Percentiles rank a stretch among this genome's conserved stretches.
These are phyloP conservation scores for Pinus taeda DNA, from an alignment of 75 land plant genomes.

Conservation along the genomic window DNA sequence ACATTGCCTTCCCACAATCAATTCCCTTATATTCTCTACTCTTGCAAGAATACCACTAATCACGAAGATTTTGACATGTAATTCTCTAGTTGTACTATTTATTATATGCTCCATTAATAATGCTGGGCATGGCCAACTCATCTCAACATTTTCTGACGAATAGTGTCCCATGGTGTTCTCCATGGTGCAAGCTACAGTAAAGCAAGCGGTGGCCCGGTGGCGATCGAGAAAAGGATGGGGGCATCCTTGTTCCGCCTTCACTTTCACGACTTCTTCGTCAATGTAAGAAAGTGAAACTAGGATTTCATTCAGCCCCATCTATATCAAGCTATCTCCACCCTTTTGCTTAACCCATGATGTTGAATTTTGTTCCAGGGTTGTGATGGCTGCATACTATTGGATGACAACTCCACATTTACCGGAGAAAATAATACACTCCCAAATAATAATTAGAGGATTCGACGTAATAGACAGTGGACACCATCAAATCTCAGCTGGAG, in stretches of 20 bases:
- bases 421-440: conserved; percentile 22
- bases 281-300: conserved; percentile 3
- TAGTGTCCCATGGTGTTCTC: conserved; percentile 16
- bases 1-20: too few species aligned
- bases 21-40: too few species aligned
- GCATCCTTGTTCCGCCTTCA: conserved; percentile 29
- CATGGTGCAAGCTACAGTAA: conserved; percentile 22
- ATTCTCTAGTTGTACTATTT: background rate
- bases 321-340: too few species aligned
- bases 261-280: conserved; percentile 38
- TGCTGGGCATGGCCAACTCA: conserved; percentile 13
- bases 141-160: conserved; percentile 12
- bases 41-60: too few species aligned
- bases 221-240: conserved; percentile 37
- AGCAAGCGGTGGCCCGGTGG: conserved; percentile 10
- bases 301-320: too few species aligned
- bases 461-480: conserved; percentile 16
- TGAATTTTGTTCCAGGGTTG: conserved; percentile 21
- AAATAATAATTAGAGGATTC: conserved; percentile 21
- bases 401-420: conserved; percentile 7
- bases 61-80: too few species aligned
- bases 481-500: conserved; percentile 20
- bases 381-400: conserved; percentile 26
- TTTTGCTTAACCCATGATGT: too few species aligned
- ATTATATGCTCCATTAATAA: conserved; percentile 21